A percentile compares a stretch with the other conserved stretches of the same genome.
These are phyloP conservation scores for Cetradonia linearis DNA, from an alignment of 495 filamentous ascomycete genomes.

Conservation along the genomic window DNA sequence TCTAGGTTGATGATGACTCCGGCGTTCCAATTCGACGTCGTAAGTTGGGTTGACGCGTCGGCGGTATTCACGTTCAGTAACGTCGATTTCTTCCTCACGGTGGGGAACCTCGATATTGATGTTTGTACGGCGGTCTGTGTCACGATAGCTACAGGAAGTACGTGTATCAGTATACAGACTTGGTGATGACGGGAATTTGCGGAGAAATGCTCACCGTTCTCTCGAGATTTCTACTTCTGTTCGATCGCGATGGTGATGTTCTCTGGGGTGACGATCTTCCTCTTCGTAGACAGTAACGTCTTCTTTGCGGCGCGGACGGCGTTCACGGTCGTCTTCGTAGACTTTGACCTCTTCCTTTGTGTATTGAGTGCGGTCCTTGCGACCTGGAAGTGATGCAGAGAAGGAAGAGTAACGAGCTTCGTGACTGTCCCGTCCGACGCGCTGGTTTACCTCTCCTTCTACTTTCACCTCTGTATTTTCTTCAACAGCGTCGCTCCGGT, in stretches of 20 bases:
- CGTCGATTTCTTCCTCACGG: conserved; percentile 57
- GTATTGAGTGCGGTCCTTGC: conserved; percentile 44
- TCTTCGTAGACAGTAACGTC: conserved; percentile 44
- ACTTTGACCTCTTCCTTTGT: conserved; percentile 75
- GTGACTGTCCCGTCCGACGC: conserved; percentile 94
- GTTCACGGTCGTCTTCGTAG: conserved; percentile 56
- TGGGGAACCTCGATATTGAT: conserved; percentile 52
- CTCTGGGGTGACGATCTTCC: conserved; percentile 25
- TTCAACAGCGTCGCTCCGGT: conserved; percentile 80
- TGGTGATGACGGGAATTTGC: neutral
- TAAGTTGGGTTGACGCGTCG: conserved; percentile 62
- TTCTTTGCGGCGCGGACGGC: conserved; percentile 50
- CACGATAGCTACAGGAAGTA: conserved; percentile 18
- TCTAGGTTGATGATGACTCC: conserved; percentile 26
- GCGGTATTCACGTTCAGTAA: conserved; percentile 78
- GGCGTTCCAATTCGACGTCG: conserved; percentile 49
- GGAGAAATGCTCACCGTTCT: conserved; percentile 39
- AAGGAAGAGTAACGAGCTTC: conserved; percentile 51
- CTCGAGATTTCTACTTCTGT: conserved; percentile 46
- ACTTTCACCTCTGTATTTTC: conserved; percentile 62
- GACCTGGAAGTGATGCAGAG: conserved; percentile 57
- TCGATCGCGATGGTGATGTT: conserved; percentile 24
- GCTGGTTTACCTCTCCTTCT: conserved; percentile 77
- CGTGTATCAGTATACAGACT: neutral
- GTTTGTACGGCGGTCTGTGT: conserved; percentile 42